These are phyloP conservation scores for Leccinum ochraceum DNA, from an alignment of 768 basidiomycete genomes.

Conservation along the genomic window DNA sequence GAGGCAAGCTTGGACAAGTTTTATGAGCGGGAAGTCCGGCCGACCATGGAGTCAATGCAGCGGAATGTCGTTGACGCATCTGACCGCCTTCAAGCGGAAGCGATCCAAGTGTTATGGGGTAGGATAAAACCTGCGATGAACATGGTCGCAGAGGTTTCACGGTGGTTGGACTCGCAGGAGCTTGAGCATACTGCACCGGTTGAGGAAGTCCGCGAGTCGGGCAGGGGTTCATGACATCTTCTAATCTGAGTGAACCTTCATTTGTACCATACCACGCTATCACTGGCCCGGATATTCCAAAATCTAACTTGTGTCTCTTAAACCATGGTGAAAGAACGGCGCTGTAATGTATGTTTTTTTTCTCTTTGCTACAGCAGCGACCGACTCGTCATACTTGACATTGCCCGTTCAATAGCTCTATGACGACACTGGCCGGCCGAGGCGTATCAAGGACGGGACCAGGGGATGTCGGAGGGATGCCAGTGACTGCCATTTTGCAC, in stretches of 20 bases:
- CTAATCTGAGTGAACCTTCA: slow-evolving; percentile 14
- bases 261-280: slow-evolving; percentile 17
- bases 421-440: slow-evolving; percentile 30
- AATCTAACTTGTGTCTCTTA: not conserved
- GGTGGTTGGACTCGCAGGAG: slow-evolving; percentile 33
- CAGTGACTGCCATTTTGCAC: slow-evolving; percentile 30
- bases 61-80: slow-evolving; percentile 13
- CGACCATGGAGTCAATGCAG: slow-evolving; percentile 18
- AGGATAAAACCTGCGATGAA: slow-evolving; percentile 34
- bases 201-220: not conserved
- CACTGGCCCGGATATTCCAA: no score
- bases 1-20: slow-evolving; percentile 28
- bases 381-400: slow-evolving; percentile 8
- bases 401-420: slow-evolving; percentile 21
- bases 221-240: not conserved
- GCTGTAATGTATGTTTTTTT: slow-evolving; percentile 31
- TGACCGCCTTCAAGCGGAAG: slow-evolving; percentile 24
- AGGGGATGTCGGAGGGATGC: slow-evolving; percentile 25
- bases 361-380: not conserved
- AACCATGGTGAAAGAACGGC: slow-evolving; percentile 24
- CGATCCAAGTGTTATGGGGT: slow-evolving; percentile 27
- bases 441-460: slow-evolving; percentile 21
- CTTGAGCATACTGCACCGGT: slow-evolving; percentile 23
- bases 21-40: slow-evolving; percentile 26
- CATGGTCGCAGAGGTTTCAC: slow-evolving; percentile 31